phyloP scores from a whole-genome alignment of 495 filamentous ascomycete genomes.

The Aspergillus nanangensis region DNA sequence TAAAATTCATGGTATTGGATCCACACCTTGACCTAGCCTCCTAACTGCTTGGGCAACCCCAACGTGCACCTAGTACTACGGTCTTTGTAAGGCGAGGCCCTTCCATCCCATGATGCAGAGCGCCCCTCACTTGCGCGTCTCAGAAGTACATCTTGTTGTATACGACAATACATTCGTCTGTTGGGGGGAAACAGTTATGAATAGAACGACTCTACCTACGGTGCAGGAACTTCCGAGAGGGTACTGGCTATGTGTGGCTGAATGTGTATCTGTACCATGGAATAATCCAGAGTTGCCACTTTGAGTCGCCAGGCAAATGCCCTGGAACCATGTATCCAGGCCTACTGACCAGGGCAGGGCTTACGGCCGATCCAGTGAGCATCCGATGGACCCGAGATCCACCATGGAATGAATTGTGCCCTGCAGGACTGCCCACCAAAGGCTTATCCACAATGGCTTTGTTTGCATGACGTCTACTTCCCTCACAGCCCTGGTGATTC shows the following conservation, averaged over 20 bases:
- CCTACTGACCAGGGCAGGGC: constrained; percentile 9
- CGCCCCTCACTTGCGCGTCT: neutral
- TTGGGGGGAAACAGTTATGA: too few relatives aligned
- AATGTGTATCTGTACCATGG: neutral
- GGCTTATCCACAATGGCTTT: constrained; percentile 9
- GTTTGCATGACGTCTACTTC: constrained; percentile 14
- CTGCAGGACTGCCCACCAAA: constrained; percentile 5
- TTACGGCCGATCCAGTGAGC: constrained; percentile 10
- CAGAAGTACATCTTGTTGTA: neutral
- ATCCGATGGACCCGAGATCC: constrained; percentile 12
- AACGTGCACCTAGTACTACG: too few relatives aligned
- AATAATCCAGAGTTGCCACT: constrained; percentile 4
- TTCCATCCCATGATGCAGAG: neutral
- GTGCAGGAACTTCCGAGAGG: neutral
- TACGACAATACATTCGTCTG: too few relatives aligned
- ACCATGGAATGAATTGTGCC: constrained; percentile 13
- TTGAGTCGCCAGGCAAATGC: constrained; percentile 6
- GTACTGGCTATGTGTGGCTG: constrained; percentile 1
- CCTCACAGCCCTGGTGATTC: constrained; percentile 4
- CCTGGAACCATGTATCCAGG: constrained; percentile 12
- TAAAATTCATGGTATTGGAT: too few relatives aligned
- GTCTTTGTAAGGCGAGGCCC: too few relatives aligned
- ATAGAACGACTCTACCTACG: neutral
- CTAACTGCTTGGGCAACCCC: too few relatives aligned
- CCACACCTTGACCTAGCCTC: too few relatives aligned